Percentiles rank a stretch among this genome's conserved stretches.
These are phyloP conservation scores for Olyra latifolia DNA, from an alignment of 176 grass and related monocot species.

Conservation along the genomic window DNA sequence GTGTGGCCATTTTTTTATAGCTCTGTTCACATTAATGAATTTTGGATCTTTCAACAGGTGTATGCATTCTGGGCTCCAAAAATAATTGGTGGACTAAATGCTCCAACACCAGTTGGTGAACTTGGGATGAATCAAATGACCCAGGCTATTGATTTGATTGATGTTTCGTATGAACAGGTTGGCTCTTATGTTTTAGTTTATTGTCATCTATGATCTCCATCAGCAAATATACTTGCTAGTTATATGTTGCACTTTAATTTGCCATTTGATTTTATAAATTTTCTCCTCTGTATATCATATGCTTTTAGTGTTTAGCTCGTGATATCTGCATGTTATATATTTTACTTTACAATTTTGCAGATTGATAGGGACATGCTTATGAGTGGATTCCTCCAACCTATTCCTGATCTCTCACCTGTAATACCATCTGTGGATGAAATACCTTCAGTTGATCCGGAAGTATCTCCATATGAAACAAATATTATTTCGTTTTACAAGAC, in stretches of 20 bases:
- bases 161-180: constrained; percentile 84
- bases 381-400: constrained; percentile 90
- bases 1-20: not conserved
- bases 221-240: not conserved
- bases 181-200: constrained; percentile 22
- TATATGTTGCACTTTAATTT: not conserved
- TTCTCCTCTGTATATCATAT: not conserved
- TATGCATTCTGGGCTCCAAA: constrained; percentile 84
- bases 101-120: constrained; percentile 90
- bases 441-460: constrained; percentile 63
- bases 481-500: constrained; percentile 98
- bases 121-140: constrained; percentile 94
- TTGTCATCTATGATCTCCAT: not conserved
- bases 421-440: constrained; percentile 83
- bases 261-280: not conserved
- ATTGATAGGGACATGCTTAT: constrained; percentile 92
- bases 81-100: constrained; percentile 92
- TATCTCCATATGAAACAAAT: constrained; percentile 87
- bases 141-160: constrained; percentile 87
- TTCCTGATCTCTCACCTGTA: constrained; percentile 82
- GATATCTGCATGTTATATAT: not conserved
- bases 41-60: constrained; percentile 57
- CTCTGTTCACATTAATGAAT: not conserved
- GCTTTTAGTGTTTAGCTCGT: not conserved
- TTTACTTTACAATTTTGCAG: constrained; percentile 33